Percentiles rank a stretch among this genome's conserved stretches.
phyloP scores from a whole-genome alignment of 768 basidiomycete genomes.

The Cantharellus cinnabarinus region DNA sequence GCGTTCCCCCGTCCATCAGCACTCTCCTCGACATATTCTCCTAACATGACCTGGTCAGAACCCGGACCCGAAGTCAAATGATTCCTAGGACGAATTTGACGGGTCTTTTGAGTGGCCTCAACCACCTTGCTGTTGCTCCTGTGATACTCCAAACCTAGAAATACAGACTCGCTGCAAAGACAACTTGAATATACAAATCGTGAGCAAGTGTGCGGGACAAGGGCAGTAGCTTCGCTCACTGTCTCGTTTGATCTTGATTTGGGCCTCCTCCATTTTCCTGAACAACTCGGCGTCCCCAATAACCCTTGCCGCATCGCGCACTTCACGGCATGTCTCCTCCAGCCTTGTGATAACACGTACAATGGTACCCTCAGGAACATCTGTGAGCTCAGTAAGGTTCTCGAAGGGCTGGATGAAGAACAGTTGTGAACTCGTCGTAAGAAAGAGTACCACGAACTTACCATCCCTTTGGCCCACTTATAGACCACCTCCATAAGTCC shows the following conservation, averaged over 20 bases:
- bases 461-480: constrained; percentile 99
- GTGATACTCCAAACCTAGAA: neutral
- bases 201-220: neutral
- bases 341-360: constrained; percentile 89
- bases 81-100: no score
- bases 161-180: neutral
- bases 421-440: neutral
- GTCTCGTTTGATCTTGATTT: constrained; percentile 85
- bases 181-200: neutral
- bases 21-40: no score
- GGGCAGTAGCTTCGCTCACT: constrained; percentile 34
- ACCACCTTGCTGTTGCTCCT: no score
- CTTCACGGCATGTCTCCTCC: constrained; percentile 93
- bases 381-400: constrained; percentile 80
- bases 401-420: constrained; percentile 57
- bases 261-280: constrained; percentile 95
- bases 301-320: constrained; percentile 88
- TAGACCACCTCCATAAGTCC: constrained; percentile 93
- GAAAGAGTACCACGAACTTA: constrained; percentile 19
- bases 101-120: no score
- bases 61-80: no score
- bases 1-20: no score
- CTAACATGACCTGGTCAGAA: no score
- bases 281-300: constrained; percentile 92
- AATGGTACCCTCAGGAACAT: constrained; percentile 91